Evolutionary conservation across 805 yeast genomes (phyloP).

Genomic region (Blastobotrys peoriensis): DNA sequence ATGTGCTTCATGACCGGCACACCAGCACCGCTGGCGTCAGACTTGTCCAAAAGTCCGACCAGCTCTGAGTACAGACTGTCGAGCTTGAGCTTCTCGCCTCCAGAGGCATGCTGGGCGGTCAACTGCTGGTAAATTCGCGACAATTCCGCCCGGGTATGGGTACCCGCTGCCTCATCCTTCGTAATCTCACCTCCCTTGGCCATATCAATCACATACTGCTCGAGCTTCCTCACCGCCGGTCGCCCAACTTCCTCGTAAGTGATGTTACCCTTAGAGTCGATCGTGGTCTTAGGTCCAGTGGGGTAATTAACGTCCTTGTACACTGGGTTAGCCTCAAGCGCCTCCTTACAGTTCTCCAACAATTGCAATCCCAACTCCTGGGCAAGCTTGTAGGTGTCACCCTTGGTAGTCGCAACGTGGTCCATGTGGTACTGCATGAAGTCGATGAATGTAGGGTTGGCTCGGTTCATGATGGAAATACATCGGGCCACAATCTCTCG

Average conservation of each 20-base stretch:
- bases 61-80: constrained; percentile 33
- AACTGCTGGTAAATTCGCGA: constrained; percentile 77
- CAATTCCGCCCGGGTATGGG: constrained; percentile 68
- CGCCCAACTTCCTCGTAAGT: constrained; percentile 79
- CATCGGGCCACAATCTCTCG: constrained; percentile 96
- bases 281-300: constrained; percentile 88
- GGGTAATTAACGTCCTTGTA: constrained; percentile 93
- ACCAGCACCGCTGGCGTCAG: constrained; percentile 48
- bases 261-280: constrained; percentile 84
- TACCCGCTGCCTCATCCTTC: constrained; percentile 51
- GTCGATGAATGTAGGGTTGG: constrained; percentile 87
- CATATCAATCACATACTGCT: constrained; percentile 94
- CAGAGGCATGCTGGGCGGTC: constrained; percentile 56
- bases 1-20: constrained; percentile 32
- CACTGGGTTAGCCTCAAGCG: constrained; percentile 72
- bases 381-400: constrained; percentile 89
- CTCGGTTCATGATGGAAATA: constrained; percentile 94
- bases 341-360: constrained; percentile 92
- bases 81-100: constrained; percentile 43
- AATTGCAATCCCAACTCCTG: constrained; percentile 86
- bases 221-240: constrained; percentile 87
- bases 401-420: constrained; percentile 76
- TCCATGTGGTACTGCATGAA: constrained; percentile 94
- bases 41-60: constrained; percentile 29
- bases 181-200: constrained; percentile 90